Base-by-base conservation (phyloP, 495 filamentous ascomycete species). In the Penicillium tannophilum region DNA sequence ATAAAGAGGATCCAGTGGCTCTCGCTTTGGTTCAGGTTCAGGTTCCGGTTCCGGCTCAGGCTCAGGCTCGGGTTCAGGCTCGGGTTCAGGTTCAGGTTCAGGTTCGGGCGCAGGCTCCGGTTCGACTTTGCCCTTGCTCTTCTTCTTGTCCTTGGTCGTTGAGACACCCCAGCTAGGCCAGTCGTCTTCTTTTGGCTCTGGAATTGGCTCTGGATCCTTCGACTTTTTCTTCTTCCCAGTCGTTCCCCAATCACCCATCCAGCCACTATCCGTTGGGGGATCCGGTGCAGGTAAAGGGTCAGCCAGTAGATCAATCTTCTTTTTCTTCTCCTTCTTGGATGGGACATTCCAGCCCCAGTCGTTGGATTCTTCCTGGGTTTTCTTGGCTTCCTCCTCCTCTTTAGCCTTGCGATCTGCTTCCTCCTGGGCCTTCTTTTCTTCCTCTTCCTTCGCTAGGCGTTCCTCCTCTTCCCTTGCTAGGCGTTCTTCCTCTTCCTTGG, bases 251-350 rank as follows among this genome's bases (percentile, higher is more conserved):
- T 58, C 61, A 51, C 67, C 60, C 47, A 69, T 75, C 52, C 70
- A 58, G 36, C 73, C 65, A 23, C 72, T 70, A 9, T 60, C 57
- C 9, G 66, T 59, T 14, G 71, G 58, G 35, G 63, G 55, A 42
- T 58, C 59, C 17, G 64, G 45, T 19, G 64, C 44, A 36, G 66
- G 63, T n/a, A 65, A 68, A 26, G 63, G 61, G 36, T 72, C 72
- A 28, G 60, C 62, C 12, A 69, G 44, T 46, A 69, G 57, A 52
- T 68, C 71, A 17, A 70, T 67, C 45, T 76, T 74, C 50, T 71
- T 70, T 58, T 76, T 77, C 52, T 79, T 77, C 31, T 75, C 66
- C 33, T 78, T 72, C 28, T 74, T 72, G 12, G 63, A 59, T 20
- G 72, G 52, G 10, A 65, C 52, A 53, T 52, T 55, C 75, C 72